These are phyloP conservation scores for Capronia coronata DNA, from an alignment of 2,329 filamentous ascomycete genomes.

Conservation along the genomic window DNA sequence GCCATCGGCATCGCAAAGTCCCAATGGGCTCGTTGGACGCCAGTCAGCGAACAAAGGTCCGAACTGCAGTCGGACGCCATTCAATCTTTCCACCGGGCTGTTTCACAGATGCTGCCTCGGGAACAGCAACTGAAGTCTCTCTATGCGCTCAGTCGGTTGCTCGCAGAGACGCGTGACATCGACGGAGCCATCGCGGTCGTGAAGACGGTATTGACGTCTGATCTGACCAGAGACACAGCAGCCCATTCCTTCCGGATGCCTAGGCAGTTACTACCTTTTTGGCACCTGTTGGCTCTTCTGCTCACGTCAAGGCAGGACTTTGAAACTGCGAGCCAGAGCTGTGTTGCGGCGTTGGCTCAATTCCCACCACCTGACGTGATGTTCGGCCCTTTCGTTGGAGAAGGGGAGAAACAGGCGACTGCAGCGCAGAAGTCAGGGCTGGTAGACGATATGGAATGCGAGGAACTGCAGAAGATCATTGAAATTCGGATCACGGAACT, in stretches of 20 bases:
- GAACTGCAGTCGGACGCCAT: conserved; percentile 73
- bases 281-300: conserved; percentile 83
- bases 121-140: conserved; percentile 66
- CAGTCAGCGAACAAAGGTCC: conserved; percentile 62
- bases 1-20: conserved; percentile 80
- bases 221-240: conserved; percentile 35
- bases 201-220: conserved; percentile 64
- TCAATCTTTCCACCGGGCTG: conserved; percentile 64
- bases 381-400: conserved; percentile 51
- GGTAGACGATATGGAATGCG: conserved; percentile 72
- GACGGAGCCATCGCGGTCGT: conserved; percentile 73
- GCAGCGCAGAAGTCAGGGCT: conserved; percentile 39
- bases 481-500: conserved; percentile 95
- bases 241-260: conserved; percentile 19
- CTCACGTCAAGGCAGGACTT: conserved; percentile 84
- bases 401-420: conserved; percentile 20
- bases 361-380: conserved; percentile 66
- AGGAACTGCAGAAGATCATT: conserved; percentile 80
- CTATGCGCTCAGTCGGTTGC: conserved; percentile 74
- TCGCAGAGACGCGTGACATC: conserved; percentile 80
- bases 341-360: conserved; percentile 85
- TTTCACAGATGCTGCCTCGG: conserved; percentile 60
- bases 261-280: conserved; percentile 65
- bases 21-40: conserved; percentile 78
- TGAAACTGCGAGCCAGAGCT: conserved; percentile 69